Conservation (phyloP, 2,329 filamentous ascomycete genomes). For the Sclerotinia minor region DNA sequence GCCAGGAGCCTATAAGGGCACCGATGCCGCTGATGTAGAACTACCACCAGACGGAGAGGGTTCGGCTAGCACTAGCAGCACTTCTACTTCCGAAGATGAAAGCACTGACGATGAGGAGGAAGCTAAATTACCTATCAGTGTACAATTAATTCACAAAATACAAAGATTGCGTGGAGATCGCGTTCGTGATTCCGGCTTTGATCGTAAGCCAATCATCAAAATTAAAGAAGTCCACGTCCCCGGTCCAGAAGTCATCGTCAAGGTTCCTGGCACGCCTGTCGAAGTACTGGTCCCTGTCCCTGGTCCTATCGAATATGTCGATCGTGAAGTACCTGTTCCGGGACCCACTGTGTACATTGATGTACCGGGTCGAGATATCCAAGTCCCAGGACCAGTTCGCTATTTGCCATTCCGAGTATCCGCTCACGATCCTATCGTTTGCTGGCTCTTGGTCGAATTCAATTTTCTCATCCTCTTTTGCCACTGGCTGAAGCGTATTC, state of each 20-base stretch:
- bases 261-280: background rate
- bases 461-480: slow-evolving; percentile 16
- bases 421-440: slow-evolving; percentile 21
- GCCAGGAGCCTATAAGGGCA: background rate
- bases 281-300: slow-evolving; percentile 5
- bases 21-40: background rate
- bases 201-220: background rate
- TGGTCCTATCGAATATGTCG: background rate
- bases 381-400: background rate
- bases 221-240: background rate
- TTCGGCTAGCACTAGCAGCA: background rate
- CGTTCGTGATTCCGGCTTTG: background rate
- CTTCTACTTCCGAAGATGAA: background rate
- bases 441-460: slow-evolving; percentile 26
- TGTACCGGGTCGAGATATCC: background rate
- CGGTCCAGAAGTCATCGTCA: background rate
- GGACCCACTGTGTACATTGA: background rate
- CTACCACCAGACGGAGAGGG: background rate
- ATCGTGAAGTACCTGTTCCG: background rate
- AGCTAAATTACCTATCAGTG: background rate
- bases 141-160: background rate
- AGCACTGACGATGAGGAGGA: background rate
- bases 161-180: background rate
- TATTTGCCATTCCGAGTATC: slow-evolving; percentile 19
- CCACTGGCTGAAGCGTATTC: slow-evolving; percentile 2